phyloP scores from a whole-genome alignment of 345 rosid genomes.

The Pugionium dolabratum region DNA sequence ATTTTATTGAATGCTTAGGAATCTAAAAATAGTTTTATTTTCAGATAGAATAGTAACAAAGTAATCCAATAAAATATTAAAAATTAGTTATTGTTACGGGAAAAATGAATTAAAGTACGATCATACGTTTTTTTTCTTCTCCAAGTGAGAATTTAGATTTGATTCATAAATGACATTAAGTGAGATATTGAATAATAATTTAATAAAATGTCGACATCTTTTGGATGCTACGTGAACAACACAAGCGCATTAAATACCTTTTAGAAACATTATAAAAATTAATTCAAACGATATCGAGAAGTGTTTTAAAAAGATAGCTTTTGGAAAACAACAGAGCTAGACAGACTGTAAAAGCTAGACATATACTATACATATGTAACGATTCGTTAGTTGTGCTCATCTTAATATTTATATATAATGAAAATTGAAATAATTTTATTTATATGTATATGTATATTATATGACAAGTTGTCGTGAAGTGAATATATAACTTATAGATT shows the following conservation, averaged over 20 bases:
- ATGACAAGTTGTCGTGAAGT: conserved; percentile 30
- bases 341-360: not conserved
- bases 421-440: not conserved
- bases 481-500: conserved; percentile 16
- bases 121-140: not conserved
- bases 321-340: not conserved
- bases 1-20: too few species aligned
- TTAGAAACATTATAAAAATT: not conserved
- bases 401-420: not conserved
- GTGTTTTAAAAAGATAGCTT: not conserved
- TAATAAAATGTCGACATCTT: conserved; percentile 21
- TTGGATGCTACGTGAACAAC: conserved; percentile 29
- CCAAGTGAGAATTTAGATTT: not conserved
- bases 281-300: conserved; percentile 3
- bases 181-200: conserved; percentile 2
- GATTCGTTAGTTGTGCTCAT: too few species aligned
- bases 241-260: conserved; percentile 15
- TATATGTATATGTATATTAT: not conserved
- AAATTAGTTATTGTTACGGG: too few species aligned
- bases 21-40: too few species aligned
- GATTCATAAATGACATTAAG: not conserved
- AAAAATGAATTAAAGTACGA: not conserved
- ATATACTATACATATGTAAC: not conserved
- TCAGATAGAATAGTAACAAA: too few species aligned
- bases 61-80: too few species aligned